Evolutionary conservation across 2,329 filamentous ascomycete species (phyloP), one percentile per base, ranked within the genome.

Genomic region (Pleoardoris graminearum): DNA sequence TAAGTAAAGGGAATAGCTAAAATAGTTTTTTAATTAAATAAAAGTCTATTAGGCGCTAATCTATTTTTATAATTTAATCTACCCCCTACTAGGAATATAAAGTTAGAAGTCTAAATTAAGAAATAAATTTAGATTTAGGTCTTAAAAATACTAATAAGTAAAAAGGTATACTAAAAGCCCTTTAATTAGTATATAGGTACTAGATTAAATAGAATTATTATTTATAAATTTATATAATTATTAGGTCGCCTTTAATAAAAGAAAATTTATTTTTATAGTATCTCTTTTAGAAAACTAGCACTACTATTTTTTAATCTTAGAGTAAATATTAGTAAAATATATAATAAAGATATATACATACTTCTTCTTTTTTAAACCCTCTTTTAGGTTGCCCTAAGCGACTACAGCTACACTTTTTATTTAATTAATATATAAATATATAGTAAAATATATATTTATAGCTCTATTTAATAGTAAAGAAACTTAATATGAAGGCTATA

Each of bases 401-500:
- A n/a, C n/a, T n/a, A n/a, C n/a, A n/a, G n/a, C n/a, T n/a, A n/a
- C n/a, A n/a, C n/a, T n/a, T n/a, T n/a, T n/a, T n/a, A n/a, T n/a
- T n/a, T n/a, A n/a, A n/a, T n/a, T n/a, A n/a, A n/a, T n/a, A n/a
- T n/a, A n/a, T n/a, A n/a, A n/a, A n/a, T n/a, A n/a, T n/a, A n/a
- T n/a, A n/a, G n/a, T n/a, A n/a, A n/a, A n/a, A n/a, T 46, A 59
- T 30, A 19, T 44, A 16, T 22, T 32, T 21, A 57, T 11, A 22
- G 49, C 46, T 36, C 42, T 21, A 10, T 42, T 36, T 23, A 22
- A 49, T 12, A 47, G 45, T 12, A 48, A 48, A 48, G 49, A 49
- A 35, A 44, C 39, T 55, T 55, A 35, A 55, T 54, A 33, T 48
- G 36, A 60, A 44, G 45, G 50, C 52, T 48, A 6, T 16, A 54